Base-by-base conservation (phyloP, 2,329 filamentous ascomycete species). In the Neurospora crassa region DNA sequence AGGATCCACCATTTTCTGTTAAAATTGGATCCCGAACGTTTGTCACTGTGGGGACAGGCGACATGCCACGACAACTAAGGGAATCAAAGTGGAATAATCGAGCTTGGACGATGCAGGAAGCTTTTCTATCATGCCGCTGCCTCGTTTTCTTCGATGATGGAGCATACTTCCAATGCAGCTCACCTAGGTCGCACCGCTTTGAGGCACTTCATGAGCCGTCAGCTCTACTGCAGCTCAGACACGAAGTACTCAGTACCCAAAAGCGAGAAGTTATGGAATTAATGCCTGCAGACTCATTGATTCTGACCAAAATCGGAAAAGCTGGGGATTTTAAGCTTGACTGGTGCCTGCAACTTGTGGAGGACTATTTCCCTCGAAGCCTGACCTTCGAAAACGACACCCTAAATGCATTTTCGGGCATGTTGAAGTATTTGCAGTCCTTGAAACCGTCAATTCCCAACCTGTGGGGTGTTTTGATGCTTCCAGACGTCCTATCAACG, bases 91-190 rank as follows among this genome's bases (percentile, higher is more conserved):
- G 70, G 68, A 42, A 71, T 29, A 53, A n/a, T 7, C 53, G 70
- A 6, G 70, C 70, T 1, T 71, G 70, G 70, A 71, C 70, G 2
- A 43, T 71, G 53, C 70, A 71, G 12, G 70, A 71, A 45, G 37
- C 41, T 8, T n/a, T 70, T 8, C 40, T 71, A 2, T 71, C 70
- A 6, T 34, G 45, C 18, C 40, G 70, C 11, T 14, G 29, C 16
- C 53, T 71, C 5, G 34, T 59, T 7, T 70, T 71, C 29, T 0
- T 53, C 14, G 11, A 7, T 0, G 2, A 53, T 7, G 45, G 45
- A 0, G 45, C 20, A 53, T 53, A 53, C 20, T 53, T 53, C 2
- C 45, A 53, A 53, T 53, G 45, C 5, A 53, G 5, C 45, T 24
- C 45, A 14, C 12, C n/a, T 5, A 7, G 11, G 0, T 53, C 45